Base-by-base conservation (phyloP, 192 early-diverging fungal species). In the Neocallimastix lanati region DNA sequence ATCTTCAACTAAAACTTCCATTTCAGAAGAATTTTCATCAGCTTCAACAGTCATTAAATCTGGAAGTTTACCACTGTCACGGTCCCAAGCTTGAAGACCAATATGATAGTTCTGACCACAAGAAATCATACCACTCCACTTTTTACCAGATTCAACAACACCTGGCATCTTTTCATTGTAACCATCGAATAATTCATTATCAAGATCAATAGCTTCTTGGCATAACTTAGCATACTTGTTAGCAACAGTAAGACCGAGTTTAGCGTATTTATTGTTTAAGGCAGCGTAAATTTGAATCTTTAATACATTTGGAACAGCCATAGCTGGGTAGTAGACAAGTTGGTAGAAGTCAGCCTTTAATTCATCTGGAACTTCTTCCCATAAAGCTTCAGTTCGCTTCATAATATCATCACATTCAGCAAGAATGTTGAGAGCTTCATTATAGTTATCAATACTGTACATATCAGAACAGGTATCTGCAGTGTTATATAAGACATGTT, bases 261-360 rank as follows among this genome's bases (percentile, higher is more conserved):
- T n/a, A 35, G 82, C 79, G 9, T 30, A 38, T 28, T 81, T 58
- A 15, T 67, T 28, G 7, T 77, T 67, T 67, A 76, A 77, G 9
- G 58, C 58, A 29, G 82, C 82, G 25, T 82, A 38, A 12, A 82
- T 40, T 27, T 36, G 77, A 28, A 76, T 82, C 81, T 82, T 77
- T 79, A 81, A 81, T 5, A 82, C 29, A 27, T 76, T 40, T 28
- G 81, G 76, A 27, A 81, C 67, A 36, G 29, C 81, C 25, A 29
- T 77, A 29, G 82, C 77, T 28, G 82, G 82, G 29, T 82, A 82
- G 76, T 81, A 29, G 1, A 82, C 76, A 27, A 82, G 82, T 82
- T 82, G 82, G 28, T 78, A 82, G 81, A 82, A 82, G 14, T 81
- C 81, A 50, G 50, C 28, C 81, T 82, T 40, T 2, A 81, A 1